Base-by-base conservation (phyloP, 1,284 basidiomycete genomes). In the Puccinia triticina region DNA sequence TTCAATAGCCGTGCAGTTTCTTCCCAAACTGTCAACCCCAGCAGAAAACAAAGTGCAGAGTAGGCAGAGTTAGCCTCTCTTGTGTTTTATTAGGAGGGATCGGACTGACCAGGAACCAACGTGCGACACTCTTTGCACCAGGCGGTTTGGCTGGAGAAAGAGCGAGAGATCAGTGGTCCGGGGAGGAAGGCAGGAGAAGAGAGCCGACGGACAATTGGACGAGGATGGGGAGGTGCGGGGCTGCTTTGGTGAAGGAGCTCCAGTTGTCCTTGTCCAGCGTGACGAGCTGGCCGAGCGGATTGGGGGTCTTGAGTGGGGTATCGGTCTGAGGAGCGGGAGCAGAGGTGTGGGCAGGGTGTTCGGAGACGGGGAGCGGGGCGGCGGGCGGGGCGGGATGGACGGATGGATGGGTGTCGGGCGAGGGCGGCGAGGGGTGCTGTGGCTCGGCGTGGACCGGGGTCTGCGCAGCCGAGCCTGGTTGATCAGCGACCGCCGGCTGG, bases 111-210 rank as follows among this genome's bases (percentile, higher is more conserved):
- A 8, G 79, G 72, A 48, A 29, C n/a, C 12, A 82, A 43, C 26
- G n/a, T 48, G 2, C 69, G 79, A 75, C 79, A 82, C 14, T 82
- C 69, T 61, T 53, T 61, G 64, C 79, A 82, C 79, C 79, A 82
- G 16, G 79, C 69, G 10, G 72, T 64, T 37, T 64, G 46, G 40
- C 79, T 82, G 14, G 12, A 26, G 67, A 7, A 59, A 50, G 21
- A 29, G 43, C 10, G 14, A 26, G 18, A 48, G 26, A 23, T 11
- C 69, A 50, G 40, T n/a, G 32, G 40, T 0, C 50, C 29, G 59
- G 73, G 40, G 21, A 40, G 64, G 12, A 48, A 23, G n/a, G 43
- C 1, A 23, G 66, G 66, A 48, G 10, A 69, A 32, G 11, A 55
- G 8, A 40, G 29, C 11, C 14, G 59, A 66, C 66, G 61, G 32